Base-by-base conservation (phyloP, 1,284 basidiomycete species). In the Ceratorhiza oryzae-sativae region DNA sequence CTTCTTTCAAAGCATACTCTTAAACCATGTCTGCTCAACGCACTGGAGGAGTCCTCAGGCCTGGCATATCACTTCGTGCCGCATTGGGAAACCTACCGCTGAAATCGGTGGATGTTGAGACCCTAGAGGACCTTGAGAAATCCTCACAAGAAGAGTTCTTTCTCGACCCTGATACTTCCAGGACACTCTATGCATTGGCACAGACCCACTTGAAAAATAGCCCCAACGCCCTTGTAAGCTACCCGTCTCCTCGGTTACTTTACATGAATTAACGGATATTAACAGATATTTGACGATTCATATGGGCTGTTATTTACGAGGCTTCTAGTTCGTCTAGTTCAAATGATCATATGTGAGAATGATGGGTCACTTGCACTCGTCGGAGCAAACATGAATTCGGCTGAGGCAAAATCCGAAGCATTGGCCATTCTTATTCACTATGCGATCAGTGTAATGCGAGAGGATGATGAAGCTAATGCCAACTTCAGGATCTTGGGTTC, bases 201-300 rank as follows among this genome's bases (percentile, higher is more conserved):
- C 56, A 59, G 42, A 41, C 3, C 25, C 34, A 59, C 32, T 32
- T 59, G 36, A 59, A 59, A 10, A 59, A 32, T n/a, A 59, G 25
- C 8, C 20, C 34, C 4, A 59, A 59, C 20, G 6, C 18, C 36
- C 18, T 20, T 39, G 56, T 59, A 59, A 41, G 32, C 13, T 18
- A 10, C 13, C 36, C 27, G 13, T 23, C 32, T 27, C 15, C 30
- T 3, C 15, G 20, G 2, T 1, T 32, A 41, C 8, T 15, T 10
- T 4, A n/a, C 39, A 41, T 3, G 18, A 18, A 32, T 27, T 39
- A 15, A 59, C 9, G 13, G 2, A 9, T 27, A 10, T 32, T 25
- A 23, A 20, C n/a, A 59, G 56, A 42, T 59, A 6, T 59, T 59
- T 41, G 56, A 59, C 39, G 34, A 59, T n/a, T 32, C 13, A 10